Percentiles rank a stretch among this genome's conserved stretches.
Evolutionary conservation across 2,329 filamentous ascomycete genomes (phyloP).

Genomic region (Calonectria pauciramosa): DNA sequence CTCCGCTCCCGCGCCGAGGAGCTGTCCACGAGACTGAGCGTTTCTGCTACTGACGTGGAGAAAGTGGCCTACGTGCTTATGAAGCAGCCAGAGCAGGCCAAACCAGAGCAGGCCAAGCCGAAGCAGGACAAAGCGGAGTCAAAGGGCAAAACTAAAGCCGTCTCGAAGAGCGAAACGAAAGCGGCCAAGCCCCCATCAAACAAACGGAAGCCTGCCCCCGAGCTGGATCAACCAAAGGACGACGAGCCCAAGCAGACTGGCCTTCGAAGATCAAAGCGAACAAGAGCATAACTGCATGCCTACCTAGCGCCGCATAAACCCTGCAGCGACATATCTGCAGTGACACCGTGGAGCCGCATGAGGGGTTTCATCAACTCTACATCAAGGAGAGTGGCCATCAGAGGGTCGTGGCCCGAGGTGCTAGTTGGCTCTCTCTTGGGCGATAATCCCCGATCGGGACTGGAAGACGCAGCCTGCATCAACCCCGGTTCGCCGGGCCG

Average conservation of each 20-base stretch:
- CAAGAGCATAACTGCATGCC: conserved; percentile 29
- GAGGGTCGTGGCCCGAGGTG: background rate
- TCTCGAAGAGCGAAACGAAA: conserved; percentile 23
- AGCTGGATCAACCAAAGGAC: conserved; percentile 26
- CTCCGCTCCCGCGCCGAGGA: conserved; percentile 60
- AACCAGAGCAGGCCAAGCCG: conserved; percentile 5
- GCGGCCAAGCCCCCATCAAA: conserved; percentile 17
- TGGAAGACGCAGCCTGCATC: background rate
- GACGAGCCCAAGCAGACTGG: conserved; percentile 28
- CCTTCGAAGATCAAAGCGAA: conserved; percentile 44
- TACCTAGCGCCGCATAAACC: background rate
- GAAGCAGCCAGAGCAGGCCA: conserved; percentile 46
- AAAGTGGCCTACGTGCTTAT: conserved; percentile 80
- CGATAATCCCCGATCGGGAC: conserved; percentile 15
- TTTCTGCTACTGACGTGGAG: conserved; percentile 74
- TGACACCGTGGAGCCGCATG: background rate
- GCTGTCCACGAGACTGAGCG: conserved; percentile 63
- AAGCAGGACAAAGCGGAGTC: background rate
- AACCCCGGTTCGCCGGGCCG: conserved; percentile 40
- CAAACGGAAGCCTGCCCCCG: conserved; percentile 40
- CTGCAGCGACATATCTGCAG: background rate
- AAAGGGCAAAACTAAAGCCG: conserved; percentile 23
- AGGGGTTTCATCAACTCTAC: background rate
- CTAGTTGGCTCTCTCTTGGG: background rate
- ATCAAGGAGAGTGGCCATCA: background rate